Conservation (phyloP, 768 basidiomycete genomes). For the Hirschioporus abietinus region DNA sequence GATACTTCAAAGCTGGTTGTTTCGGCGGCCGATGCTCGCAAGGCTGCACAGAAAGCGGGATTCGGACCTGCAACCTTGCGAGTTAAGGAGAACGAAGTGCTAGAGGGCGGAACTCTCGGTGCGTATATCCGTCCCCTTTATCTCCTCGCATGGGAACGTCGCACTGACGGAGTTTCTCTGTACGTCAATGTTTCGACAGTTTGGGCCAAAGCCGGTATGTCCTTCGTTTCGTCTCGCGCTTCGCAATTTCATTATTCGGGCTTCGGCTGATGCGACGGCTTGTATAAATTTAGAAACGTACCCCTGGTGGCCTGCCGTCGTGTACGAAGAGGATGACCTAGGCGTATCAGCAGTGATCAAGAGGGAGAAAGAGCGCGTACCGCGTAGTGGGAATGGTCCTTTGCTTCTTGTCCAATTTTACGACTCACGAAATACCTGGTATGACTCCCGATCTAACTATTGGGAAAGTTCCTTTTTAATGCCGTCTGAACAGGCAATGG, state of each 20-base stretch:
- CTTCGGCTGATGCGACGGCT: conserved; percentile 3
- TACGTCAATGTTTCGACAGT: conserved; percentile 36
- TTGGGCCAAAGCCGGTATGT: conserved; percentile 77
- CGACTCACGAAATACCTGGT: conserved; percentile 66
- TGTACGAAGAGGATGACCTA: conserved; percentile 57
- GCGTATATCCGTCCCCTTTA: conserved; percentile 17
- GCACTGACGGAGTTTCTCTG: background rate
- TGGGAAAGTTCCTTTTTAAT: background rate
- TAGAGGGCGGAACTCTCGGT: conserved; percentile 59
- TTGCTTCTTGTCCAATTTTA: conserved; percentile 75
- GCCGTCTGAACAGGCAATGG: conserved; percentile 50
- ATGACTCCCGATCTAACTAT: conserved; percentile 14
- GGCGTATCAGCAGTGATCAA: conserved; percentile 42
- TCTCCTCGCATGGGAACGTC: background rate
- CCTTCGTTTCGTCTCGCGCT: background rate
- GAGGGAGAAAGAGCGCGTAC: conserved; percentile 8
- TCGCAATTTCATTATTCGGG: conserved; percentile 7
- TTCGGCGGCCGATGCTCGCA: conserved; percentile 11
- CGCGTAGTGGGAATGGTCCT: conserved; percentile 32
- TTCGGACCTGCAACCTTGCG: conserved; percentile 7
- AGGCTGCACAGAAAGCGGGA: background rate
- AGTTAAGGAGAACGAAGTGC: conserved; percentile 5
- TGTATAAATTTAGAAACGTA: conserved; percentile 48
- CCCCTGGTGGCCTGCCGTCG: conserved; percentile 87
- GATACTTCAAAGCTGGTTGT: conserved; percentile 11